phyloP scores from a whole-genome alignment of 345 rosid genomes.

The Gossypium turneri region DNA sequence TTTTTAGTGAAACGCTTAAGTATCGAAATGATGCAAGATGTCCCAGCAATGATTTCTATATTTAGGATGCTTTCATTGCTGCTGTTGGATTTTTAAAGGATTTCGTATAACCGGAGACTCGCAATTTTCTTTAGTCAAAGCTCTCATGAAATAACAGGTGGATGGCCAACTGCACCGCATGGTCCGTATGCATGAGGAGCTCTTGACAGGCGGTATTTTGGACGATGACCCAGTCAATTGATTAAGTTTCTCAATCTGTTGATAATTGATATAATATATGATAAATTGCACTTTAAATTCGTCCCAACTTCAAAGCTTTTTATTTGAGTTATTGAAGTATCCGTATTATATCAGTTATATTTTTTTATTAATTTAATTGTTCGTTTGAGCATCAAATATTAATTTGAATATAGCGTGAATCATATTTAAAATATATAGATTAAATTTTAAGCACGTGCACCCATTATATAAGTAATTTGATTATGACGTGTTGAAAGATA shows the following conservation, averaged over 20 bases:
- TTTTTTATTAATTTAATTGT: too few species aligned
- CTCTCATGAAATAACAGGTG: slow-evolving; percentile 40
- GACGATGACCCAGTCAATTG: slow-evolving; percentile 65
- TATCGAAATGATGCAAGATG: slow-evolving; percentile 28
- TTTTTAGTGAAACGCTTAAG: slow-evolving; percentile 25
- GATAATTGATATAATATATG: not conserved
- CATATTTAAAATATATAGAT: too few species aligned
- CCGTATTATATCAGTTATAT: too few species aligned
- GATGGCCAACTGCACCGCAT: slow-evolving; percentile 57
- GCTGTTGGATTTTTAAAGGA: slow-evolving; percentile 24
- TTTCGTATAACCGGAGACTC: slow-evolving; percentile 32
- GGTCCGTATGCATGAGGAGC: slow-evolving; percentile 71
- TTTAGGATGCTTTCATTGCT: slow-evolving; percentile 29
- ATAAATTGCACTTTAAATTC: too few species aligned
- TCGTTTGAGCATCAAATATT: too few species aligned
- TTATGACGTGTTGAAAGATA: too few species aligned
- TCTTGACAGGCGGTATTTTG: slow-evolving; percentile 49
- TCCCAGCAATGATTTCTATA: slow-evolving; percentile 28
- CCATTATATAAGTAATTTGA: too few species aligned
- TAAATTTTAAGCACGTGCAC: too few species aligned
- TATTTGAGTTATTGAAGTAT: too few species aligned
- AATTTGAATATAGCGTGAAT: too few species aligned
- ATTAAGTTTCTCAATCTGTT: slow-evolving; percentile 18
- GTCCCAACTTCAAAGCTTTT: too few species aligned
- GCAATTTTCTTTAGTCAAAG: slow-evolving; percentile 39